phyloP scores from a whole-genome alignment of 1,284 basidiomycete genomes.

The Austroboletus novae-zelandiae region DNA sequence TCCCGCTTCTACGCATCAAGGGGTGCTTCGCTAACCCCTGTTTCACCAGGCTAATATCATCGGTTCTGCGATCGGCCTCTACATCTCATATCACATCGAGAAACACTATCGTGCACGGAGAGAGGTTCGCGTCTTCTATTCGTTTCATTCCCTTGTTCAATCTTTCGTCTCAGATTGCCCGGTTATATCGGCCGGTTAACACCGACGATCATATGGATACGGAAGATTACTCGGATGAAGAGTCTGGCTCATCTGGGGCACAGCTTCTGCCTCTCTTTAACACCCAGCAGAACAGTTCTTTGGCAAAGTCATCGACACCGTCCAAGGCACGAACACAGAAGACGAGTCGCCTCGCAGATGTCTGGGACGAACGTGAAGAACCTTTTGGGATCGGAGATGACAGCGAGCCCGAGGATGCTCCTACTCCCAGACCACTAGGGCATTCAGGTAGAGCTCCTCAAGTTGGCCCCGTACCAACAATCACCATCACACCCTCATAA shows the following conservation, averaged over 20 bases:
- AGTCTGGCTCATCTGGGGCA: constrained; percentile 38
- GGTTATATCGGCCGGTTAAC: constrained; percentile 69
- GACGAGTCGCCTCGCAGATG: constrained; percentile 46
- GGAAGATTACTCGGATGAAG: constrained; percentile 52
- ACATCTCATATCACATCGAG: constrained; percentile 65
- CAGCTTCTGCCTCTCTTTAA: constrained; percentile 58
- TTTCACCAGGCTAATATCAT: constrained; percentile 72
- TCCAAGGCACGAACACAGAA: constrained; percentile 30
- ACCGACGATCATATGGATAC: constrained; percentile 51
- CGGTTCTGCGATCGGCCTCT: constrained; percentile 73
- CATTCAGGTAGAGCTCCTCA: constrained; percentile 3
- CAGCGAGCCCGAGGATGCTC: constrained; percentile 16
- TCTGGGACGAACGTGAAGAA: constrained; percentile 79
- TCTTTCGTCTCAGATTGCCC: constrained; percentile 52
- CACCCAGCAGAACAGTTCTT: constrained; percentile 17
- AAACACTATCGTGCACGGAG: constrained; percentile 70
- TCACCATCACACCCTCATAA: constrained; percentile 29
- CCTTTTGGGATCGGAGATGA: constrained; percentile 68
- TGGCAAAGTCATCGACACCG: constrained; percentile 13
- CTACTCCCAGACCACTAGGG: constrained; percentile 7
- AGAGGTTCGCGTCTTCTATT: constrained; percentile 51
- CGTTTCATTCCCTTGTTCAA: background rate
- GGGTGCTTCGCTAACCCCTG: constrained; percentile 6
- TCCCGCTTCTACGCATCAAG: constrained; percentile 12
- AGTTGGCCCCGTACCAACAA: constrained; percentile 21